Evolutionary conservation across 2,329 filamentous ascomycete species (phyloP), one percentile per base, ranked within the genome.

Genomic region (Pyrenophora tritici-repentis): DNA sequence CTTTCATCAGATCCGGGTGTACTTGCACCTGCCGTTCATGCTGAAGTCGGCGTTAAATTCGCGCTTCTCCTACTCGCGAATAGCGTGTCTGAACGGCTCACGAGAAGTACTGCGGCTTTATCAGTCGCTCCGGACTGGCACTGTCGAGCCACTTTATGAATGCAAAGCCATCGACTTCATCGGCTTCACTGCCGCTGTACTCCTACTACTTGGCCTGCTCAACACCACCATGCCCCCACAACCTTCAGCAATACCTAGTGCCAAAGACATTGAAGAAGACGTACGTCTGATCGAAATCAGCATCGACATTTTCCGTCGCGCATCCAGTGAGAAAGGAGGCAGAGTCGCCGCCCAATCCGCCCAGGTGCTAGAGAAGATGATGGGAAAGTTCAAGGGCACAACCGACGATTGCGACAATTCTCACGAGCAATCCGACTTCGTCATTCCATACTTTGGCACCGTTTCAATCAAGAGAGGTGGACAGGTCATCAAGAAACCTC

Each of bases 141-240:
- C 47, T 44, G 63, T 58, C 2, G 67, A 70, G 47, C 73, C 73
- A 9, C 59, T 77, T 0, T 78, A 77, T 59, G 75, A 79, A 50
- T 79, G 77, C 67, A 78, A 77, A 49, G 75, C 75, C 7, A 65
- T 76, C 14, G 78, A 79, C 56, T 79, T 79, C 50, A 71, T 78
- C 33, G 77, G 72, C 32, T 79, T 79, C 62, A 79, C 75, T 1
- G 71, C 74, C 5, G 73, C 76, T 3, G 70, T 78, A 1, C 65
- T 79, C 17, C 62, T 79, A 26, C 64, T 76, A 8, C 67, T 79
- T n/a, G 74, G 75, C 2, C 65, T 76, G 6, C 65, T 76, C 54
- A 73, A 73, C 43, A 74, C 72, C 37, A 67, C 70, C 37, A 46
- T 55, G 5, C 47, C 36, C 4, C 32, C 29, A 6, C 50, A 47